Conservation (phyloP, 225 moss, liverwort and hornwort species). For the Marchantia paleacea region DNA sequence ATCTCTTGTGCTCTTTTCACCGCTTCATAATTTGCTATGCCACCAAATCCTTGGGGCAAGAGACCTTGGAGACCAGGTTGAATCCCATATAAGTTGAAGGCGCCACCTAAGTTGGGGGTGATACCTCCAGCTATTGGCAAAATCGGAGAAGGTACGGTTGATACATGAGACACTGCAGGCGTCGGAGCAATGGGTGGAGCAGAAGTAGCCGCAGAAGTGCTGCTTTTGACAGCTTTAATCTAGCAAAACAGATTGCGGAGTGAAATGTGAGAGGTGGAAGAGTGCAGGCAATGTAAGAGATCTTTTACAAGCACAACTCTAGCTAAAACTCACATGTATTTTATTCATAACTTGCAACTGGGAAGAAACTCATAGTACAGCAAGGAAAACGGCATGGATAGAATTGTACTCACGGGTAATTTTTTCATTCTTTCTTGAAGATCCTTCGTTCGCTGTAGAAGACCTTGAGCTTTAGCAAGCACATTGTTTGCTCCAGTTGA, state of each 20-base stretch:
- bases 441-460: constrained; percentile 83
- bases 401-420: constrained; percentile 23
- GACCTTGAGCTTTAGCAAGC: constrained; percentile 72
- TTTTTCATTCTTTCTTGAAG: constrained; percentile 84
- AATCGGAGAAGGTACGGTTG: constrained; percentile 5
- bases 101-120: constrained; percentile 50
- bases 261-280: not conserved
- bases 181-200: constrained; percentile 12
- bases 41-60: constrained; percentile 46
- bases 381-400: not conserved
- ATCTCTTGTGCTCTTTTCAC: constrained; percentile 95
- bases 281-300: not conserved
- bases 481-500: constrained; percentile 47
- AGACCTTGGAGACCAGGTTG: constrained; percentile 60
- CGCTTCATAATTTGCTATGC: constrained; percentile 82
- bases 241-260: not conserved
- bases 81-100: constrained; percentile 52
- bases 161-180: constrained; percentile 14
- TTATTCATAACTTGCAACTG: not conserved
- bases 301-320: not conserved
- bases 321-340: not conserved
- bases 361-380: not conserved
- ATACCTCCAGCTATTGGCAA: constrained; percentile 55
- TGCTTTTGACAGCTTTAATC: constrained; percentile 23
- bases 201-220: constrained; percentile 20